These are phyloP conservation scores for Elsinoe necatrix DNA, from an alignment of 2,329 filamentous ascomycete genomes.

Conservation along the genomic window DNA sequence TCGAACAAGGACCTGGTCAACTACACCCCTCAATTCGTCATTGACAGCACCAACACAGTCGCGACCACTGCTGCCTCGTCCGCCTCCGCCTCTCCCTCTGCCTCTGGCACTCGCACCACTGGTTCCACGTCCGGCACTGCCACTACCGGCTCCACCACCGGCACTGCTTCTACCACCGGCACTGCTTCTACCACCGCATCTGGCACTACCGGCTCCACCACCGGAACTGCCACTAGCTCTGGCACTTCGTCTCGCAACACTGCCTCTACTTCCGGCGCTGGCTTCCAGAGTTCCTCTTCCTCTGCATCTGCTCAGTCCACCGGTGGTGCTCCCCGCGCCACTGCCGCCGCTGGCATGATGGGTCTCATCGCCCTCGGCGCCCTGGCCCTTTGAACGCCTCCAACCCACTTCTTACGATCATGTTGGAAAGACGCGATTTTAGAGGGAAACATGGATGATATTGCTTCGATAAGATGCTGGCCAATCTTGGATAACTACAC, in stretches of 20 bases:
- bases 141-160: constrained; percentile 2
- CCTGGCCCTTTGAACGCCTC: constrained; percentile 16
- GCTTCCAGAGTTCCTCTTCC: constrained; percentile 1
- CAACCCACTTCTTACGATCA: neutral
- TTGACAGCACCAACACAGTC: constrained; percentile 37
- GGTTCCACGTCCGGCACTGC: constrained; percentile 5
- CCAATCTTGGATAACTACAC: neutral
- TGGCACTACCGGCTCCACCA: constrained; percentile 2
- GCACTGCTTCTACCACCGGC: constrained; percentile 1
- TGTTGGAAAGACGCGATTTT: constrained; percentile 2
- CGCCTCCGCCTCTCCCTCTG: neutral
- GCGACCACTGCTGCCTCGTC: constrained; percentile 16
- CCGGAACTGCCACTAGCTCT: constrained; percentile 35
- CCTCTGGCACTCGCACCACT: neutral
- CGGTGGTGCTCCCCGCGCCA: constrained; percentile 16
- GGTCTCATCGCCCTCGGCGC: constrained; percentile 19
- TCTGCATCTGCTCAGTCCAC: constrained; percentile 6
- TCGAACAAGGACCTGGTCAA: constrained; percentile 37
- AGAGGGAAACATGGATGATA: neutral
- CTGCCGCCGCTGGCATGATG: constrained; percentile 17
- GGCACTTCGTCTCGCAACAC: constrained; percentile 64
- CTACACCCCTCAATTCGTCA: constrained; percentile 45
- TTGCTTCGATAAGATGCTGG: neutral
- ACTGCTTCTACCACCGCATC: neutral
- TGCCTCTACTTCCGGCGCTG: constrained; percentile 51